Percentiles rank a stretch among this genome's conserved stretches.
These are phyloP conservation scores for Suillus americanus DNA, from an alignment of 768 basidiomycete species.

Conservation along the genomic window DNA sequence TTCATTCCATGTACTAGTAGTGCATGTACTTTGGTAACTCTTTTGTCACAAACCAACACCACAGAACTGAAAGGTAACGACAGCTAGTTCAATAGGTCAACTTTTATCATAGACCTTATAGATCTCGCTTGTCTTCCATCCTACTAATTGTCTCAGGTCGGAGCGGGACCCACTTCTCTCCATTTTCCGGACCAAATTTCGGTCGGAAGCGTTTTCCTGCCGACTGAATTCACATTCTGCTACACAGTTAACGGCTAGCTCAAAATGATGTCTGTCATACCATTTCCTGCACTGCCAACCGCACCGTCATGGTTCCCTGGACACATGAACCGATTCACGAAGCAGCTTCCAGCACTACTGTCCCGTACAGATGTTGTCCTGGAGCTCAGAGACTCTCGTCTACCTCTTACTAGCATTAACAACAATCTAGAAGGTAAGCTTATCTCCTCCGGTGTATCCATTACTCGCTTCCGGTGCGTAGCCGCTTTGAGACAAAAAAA, in stretches of 20 bases:
- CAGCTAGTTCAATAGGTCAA: neutral
- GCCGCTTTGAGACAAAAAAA: neutral
- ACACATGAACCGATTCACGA: conserved; percentile 89
- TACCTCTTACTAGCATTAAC: conserved; percentile 95
- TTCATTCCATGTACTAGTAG: neutral
- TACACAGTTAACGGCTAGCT: neutral
- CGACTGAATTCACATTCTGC: neutral
- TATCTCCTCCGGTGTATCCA: conserved; percentile 22
- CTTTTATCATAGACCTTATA: neutral
- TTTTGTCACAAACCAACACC: neutral
- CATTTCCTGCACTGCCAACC: conserved; percentile 53
- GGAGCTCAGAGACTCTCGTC: conserved; percentile 89
- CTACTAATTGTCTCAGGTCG: neutral
- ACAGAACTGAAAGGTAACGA: neutral
- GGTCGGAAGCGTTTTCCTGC: neutral
- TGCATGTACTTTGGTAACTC: neutral
- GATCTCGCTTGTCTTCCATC: neutral
- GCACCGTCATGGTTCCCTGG: conserved; percentile 95
- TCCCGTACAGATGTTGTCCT: conserved; percentile 88
- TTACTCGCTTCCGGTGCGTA: conserved; percentile 22
- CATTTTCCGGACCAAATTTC: neutral
- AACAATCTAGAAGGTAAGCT: conserved; percentile 77
- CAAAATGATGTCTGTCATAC: conserved; percentile 35
- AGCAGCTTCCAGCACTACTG: conserved; percentile 72
- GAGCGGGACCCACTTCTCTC: neutral